Percentiles rank a stretch among this genome's conserved stretches.
These are phyloP conservation scores for Pseudocercospora pini-densiflorae DNA, from an alignment of 2,329 filamentous ascomycete species.

Conservation along the genomic window DNA sequence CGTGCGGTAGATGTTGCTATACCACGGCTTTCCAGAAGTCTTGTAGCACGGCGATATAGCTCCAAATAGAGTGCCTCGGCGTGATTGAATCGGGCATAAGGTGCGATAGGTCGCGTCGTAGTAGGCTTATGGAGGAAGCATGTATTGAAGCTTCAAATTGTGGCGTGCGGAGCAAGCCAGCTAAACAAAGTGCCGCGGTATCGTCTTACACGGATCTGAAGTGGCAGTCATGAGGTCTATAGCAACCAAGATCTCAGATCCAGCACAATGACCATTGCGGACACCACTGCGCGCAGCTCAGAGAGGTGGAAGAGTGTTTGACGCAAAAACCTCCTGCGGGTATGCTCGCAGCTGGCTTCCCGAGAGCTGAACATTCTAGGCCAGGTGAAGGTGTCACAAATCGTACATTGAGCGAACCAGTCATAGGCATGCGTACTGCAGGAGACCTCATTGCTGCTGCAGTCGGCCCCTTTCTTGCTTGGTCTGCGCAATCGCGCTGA, in stretches of 20 bases:
- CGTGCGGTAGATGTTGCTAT: not conserved
- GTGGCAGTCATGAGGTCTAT: too few species aligned
- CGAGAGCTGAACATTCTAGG: too few species aligned
- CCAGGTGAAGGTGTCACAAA: too few species aligned
- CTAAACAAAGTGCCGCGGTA: conserved; percentile 1
- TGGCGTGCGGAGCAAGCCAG: conserved; percentile 3
- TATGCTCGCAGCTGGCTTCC: too few species aligned
- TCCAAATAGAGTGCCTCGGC: not conserved
- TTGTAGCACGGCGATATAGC: not conserved
- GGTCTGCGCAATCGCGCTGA: too few species aligned
- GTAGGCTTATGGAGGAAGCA: conserved; percentile 1
- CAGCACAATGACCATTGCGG: too few species aligned
- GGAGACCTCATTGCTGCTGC: too few species aligned
- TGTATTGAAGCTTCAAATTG: conserved; percentile 4
- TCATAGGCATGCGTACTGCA: too few species aligned
- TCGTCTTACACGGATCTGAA: not conserved
- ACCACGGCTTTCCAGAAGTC: not conserved
- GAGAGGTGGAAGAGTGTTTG: too few species aligned
- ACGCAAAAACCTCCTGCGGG: too few species aligned
- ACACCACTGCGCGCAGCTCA: conserved; percentile 36
- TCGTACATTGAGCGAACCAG: too few species aligned
- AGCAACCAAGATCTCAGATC: conserved; percentile 39
- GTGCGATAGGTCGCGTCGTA: not conserved
- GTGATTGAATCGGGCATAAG: not conserved
- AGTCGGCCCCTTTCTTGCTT: too few species aligned